These are phyloP conservation scores for Trypanosoma mega DNA, from an alignment of 208 protist genomes.

Conservation along the genomic window DNA sequence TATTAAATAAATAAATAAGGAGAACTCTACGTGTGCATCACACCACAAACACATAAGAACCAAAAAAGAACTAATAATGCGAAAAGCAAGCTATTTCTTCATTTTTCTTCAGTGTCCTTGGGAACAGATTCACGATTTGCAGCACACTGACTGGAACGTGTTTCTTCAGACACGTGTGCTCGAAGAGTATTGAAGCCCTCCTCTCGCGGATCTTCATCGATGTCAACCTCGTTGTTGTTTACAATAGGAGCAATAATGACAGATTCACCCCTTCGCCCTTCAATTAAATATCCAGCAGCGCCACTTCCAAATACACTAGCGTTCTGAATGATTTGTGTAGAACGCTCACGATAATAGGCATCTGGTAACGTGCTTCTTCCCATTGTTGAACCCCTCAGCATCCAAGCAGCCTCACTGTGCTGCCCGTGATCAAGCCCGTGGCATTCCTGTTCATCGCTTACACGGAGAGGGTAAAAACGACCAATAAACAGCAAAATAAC, in stretches of 20 bases:
- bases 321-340: background rate
- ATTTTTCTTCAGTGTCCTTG: constrained; percentile 12
- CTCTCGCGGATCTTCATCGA: constrained; percentile 7
- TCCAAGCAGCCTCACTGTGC: constrained; percentile 18
- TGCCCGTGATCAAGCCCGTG: constrained; percentile 13
- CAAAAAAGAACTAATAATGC: no score
- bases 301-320: constrained; percentile 5
- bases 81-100: no score
- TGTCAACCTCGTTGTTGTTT: constrained; percentile 9
- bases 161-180: background rate
- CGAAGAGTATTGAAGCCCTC: constrained; percentile 5
- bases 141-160: background rate
- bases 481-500: constrained; percentile 22
- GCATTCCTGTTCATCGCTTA: constrained; percentile 13
- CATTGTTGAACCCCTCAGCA: background rate
- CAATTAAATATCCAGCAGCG: constrained; percentile 1
- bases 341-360: background rate
- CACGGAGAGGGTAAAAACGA: constrained; percentile 17
- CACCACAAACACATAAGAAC: no score
- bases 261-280: constrained; percentile 7
- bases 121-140: background rate
- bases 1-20: no score
- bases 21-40: no score
- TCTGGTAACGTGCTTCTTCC: background rate
- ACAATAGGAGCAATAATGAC: background rate